Percentiles rank a stretch among this genome's conserved stretches.
These are phyloP conservation scores for Hemileia vastatrix DNA, from an alignment of 1,284 basidiomycete species.

Conservation along the genomic window DNA sequence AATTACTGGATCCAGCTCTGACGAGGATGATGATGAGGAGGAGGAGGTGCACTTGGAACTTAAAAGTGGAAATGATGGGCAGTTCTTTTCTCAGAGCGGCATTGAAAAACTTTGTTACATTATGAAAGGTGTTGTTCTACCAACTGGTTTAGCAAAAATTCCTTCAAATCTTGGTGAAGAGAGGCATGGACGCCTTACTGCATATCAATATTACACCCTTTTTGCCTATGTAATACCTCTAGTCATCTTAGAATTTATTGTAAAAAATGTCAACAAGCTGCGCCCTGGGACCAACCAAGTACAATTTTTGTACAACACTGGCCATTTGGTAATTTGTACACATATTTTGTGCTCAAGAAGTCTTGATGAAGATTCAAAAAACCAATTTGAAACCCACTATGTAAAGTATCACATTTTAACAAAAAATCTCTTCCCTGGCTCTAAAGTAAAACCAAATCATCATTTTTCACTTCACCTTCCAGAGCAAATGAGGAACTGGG, in stretches of 20 bases:
- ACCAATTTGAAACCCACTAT: background rate
- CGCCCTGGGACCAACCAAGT: background rate
- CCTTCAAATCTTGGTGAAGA: constrained; percentile 4
- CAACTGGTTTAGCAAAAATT: background rate
- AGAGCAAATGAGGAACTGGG: constrained; percentile 9
- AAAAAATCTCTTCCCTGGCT: background rate
- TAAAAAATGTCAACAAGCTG: background rate
- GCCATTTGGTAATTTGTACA: background rate
- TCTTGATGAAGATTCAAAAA: background rate
- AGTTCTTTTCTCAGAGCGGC: constrained; percentile 2
- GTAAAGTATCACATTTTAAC: background rate
- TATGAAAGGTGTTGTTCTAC: constrained; percentile 5
- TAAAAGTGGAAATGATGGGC: background rate
- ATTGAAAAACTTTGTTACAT: background rate
- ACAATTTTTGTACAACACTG: background rate
- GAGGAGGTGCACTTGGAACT: constrained; percentile 6
- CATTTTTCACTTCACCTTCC: constrained; percentile 14
- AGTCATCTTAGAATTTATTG: background rate
- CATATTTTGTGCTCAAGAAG: constrained; percentile 1
- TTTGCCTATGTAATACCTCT: constrained; percentile 6
- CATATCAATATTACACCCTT: constrained; percentile 1
- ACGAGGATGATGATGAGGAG: background rate
- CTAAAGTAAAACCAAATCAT: constrained; percentile 12
- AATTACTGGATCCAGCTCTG: too few relatives aligned
- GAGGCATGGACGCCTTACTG: background rate